Evolutionary conservation across 805 yeast species (phyloP), one percentile per base, ranked within the genome.

Genomic region (Metschnikowia sp.): DNA sequence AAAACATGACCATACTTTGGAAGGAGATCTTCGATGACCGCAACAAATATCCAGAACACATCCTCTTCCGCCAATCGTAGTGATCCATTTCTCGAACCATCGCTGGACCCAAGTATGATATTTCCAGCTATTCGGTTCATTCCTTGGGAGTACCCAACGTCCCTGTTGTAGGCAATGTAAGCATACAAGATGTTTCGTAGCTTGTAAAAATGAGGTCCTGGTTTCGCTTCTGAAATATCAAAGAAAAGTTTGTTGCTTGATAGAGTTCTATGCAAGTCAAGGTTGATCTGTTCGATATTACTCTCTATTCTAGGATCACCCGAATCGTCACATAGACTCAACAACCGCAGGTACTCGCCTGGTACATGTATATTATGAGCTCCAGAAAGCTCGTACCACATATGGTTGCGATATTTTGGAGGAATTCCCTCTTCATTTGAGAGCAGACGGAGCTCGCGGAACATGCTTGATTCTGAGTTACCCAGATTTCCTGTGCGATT

Each of bases 61-160:
- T 78, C 82, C 47, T 76, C 82, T 42, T 76, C 70, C 3, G 52
- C 51, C 18, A 59, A 45, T 11, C 41, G 46, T 4, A 18, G n/a
- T 1, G 45, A 31, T 8, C 56, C 59, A 4, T 10, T 33, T n/a
- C 31, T 12, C 22, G 53, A 49, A 35, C 57, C 52, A 36, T 54
- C 57, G 37, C 45, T 50, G 40, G 62, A 70, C 0, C 74, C 72
- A 19, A 80, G 56, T 10, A 80, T 57, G 9, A 80, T 50, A 39
- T 75, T 76, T 0, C 81, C 85, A 10, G 74, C 76, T n/a, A 80
- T 75, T 53, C 79, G 73, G 56, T 80, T 80, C 85, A 80, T 74
- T 1, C 85, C 85, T 54, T 80, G 85, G 44, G 80, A 75, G 57
- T 80, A 80, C 0, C 85, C 84, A 37, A 79, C 65, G 0, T 65